A percentile compares a stretch with the other conserved stretches of the same genome.
phyloP scores from a whole-genome alignment of 2,329 filamentous ascomycete species.

The Fusarium pseudograminearum region DNA sequence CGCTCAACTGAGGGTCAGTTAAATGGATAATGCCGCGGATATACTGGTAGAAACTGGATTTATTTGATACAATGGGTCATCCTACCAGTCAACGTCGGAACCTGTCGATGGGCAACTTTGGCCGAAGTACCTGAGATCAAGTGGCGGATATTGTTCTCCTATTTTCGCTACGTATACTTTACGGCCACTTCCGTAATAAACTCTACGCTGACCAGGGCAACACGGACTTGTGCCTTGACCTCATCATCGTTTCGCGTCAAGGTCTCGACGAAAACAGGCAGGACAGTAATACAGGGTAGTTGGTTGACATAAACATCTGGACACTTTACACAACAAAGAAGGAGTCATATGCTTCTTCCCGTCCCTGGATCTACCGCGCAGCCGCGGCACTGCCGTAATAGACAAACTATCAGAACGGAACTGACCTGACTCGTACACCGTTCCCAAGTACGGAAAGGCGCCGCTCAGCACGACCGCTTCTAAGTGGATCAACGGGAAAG shows the following conservation, averaged over 20 bases:
- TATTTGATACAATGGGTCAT: background rate
- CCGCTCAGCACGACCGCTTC: background rate
- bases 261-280: background rate
- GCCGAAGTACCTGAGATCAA: background rate
- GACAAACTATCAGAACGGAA: background rate
- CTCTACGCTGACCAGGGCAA: background rate
- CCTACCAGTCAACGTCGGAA: background rate
- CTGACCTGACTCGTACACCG: background rate
- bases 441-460: background rate
- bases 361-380: background rate
- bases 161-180: background rate
- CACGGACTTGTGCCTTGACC: background rate
- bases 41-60: background rate
- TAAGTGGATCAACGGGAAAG: background rate
- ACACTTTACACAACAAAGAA: background rate
- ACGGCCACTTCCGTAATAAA: conserved; percentile 1
- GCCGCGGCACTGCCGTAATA: background rate
- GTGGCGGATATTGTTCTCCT: background rate
- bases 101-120: background rate
- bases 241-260: background rate
- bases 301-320: background rate
- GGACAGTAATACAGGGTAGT: background rate
- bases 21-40: background rate
- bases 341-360: no score
- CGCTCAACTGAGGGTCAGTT: background rate